These are phyloP conservation scores for Sclerospora graminicola DNA, from an alignment of 352 stramenopile genomes.

Conservation along the genomic window DNA sequence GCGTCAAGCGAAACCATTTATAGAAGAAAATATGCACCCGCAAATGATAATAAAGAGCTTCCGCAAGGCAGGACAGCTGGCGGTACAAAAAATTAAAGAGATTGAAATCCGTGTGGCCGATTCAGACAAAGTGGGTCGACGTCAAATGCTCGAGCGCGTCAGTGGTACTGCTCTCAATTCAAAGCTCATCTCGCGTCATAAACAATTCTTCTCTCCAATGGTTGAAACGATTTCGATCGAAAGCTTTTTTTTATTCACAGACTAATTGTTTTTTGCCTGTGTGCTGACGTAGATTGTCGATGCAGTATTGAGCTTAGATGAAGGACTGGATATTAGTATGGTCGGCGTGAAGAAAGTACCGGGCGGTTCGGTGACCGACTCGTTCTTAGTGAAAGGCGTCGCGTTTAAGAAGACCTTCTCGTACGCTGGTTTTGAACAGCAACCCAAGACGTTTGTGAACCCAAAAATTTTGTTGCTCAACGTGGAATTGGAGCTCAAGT, in stretches of 20 bases:
- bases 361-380: conserved; percentile 95
- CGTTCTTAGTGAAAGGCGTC: conserved; percentile 95
- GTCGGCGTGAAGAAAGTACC: conserved; percentile 98
- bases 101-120: conserved; percentile 80
- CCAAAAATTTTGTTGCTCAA: conserved; percentile 97
- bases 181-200: conserved; percentile 96
- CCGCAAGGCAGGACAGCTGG: conserved; percentile 74
- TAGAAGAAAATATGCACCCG: conserved; percentile 96
- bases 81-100: conserved; percentile 78
- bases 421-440: conserved; percentile 99
- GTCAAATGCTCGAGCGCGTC: conserved; percentile 87
- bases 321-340: conserved; percentile 83
- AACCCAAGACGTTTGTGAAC: conserved; percentile 96
- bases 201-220: conserved; percentile 97
- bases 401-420: conserved; percentile 99
- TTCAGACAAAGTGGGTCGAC: conserved; percentile 60
- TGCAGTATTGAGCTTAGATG: conserved; percentile 89
- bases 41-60: conserved; percentile 89
- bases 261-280: conserved; percentile 1
- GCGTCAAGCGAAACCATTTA: conserved; percentile 94
- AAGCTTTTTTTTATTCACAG: background rate
- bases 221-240: conserved; percentile 17
- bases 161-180: conserved; percentile 96
- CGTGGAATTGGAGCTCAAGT: conserved; percentile 98
- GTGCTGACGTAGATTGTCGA: conserved; percentile 83